Evolutionary conservation across 2,329 filamentous ascomycete genomes (phyloP).

Genomic region (Cercospora sp.): DNA sequence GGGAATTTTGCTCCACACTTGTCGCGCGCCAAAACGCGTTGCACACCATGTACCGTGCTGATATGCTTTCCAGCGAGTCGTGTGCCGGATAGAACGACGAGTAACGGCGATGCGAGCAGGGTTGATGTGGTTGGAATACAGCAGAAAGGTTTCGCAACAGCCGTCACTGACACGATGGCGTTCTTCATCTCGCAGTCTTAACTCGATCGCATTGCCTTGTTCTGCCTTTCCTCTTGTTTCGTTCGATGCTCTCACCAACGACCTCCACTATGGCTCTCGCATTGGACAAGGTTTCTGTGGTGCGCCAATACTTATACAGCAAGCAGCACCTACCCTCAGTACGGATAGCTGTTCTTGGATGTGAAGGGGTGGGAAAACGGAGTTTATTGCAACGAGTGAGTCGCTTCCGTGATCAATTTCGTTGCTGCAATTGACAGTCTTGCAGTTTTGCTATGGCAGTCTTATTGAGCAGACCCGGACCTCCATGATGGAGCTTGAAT

Average conservation of each 20-base stretch:
- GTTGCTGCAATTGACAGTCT: background rate
- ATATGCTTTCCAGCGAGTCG: background rate
- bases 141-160: background rate
- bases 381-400: slow-evolving; percentile 16
- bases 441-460: slow-evolving; percentile 17
- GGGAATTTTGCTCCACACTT: background rate
- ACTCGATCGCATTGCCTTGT: background rate
- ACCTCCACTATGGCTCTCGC: slow-evolving; percentile 10
- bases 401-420: background rate
- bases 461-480: slow-evolving; percentile 12
- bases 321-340: slow-evolving; percentile 16
- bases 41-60: background rate
- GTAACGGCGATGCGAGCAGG: background rate
- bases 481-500: slow-evolving; percentile 12
- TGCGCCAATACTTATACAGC: slow-evolving; percentile 17
- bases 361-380: slow-evolving; percentile 16
- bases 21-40: background rate
- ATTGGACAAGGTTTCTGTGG: slow-evolving; percentile 10
- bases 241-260: background rate
- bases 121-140: background rate
- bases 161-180: background rate
- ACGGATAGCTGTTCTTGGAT: slow-evolving; percentile 15
- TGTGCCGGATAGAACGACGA: background rate
- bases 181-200: background rate
- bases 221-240: background rate